These are phyloP conservation scores for Lactarius deliciosus DNA, from an alignment of 768 basidiomycete species.

Conservation along the genomic window DNA sequence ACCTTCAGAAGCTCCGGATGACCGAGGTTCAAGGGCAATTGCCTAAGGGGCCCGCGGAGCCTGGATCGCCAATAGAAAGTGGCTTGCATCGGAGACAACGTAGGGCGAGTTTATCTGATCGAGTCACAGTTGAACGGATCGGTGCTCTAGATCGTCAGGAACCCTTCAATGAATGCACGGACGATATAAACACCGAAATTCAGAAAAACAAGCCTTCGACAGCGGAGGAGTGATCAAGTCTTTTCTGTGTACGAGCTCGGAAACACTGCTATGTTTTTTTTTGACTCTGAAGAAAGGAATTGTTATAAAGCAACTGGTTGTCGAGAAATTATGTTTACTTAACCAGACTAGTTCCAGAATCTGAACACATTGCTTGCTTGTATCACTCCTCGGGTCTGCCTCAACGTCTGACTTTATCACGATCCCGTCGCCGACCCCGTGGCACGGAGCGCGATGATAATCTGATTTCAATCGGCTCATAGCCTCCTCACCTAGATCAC, in stretches of 20 bases:
- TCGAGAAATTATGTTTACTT: not conserved
- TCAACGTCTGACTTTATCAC: not conserved
- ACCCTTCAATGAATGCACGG: slow-evolving; percentile 62
- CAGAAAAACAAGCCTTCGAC: slow-evolving; percentile 36
- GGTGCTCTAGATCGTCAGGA: slow-evolving; percentile 57
- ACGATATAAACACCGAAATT: slow-evolving; percentile 66
- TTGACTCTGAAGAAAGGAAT: slow-evolving; percentile 8
- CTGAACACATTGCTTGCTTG: slow-evolving; percentile 6
- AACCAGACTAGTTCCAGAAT: not conserved
- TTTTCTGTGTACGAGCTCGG: slow-evolving; percentile 33
- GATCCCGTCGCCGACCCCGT: slow-evolving; percentile 3
- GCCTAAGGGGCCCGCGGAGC: slow-evolving; percentile 18
- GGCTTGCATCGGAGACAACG: slow-evolving; percentile 46
- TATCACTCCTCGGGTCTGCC: not conserved
- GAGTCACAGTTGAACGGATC: slow-evolving; percentile 62
- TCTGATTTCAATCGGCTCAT: slow-evolving; percentile 17
- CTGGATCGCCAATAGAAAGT: slow-evolving; percentile 39
- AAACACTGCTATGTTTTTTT: slow-evolving; percentile 18
- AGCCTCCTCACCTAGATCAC: slow-evolving; percentile 1
- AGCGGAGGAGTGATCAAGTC: slow-evolving; percentile 3
- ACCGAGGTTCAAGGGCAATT: slow-evolving; percentile 33
- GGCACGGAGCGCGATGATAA: slow-evolving; percentile 13
- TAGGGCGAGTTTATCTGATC: slow-evolving; percentile 62
- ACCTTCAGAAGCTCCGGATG: slow-evolving; percentile 64
- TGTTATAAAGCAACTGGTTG: not conserved